Evolutionary conservation across 1,139 yeast genomes (phyloP), one percentile per base, ranked within the genome.

Genomic region (Pichia kudriavzevii): DNA sequence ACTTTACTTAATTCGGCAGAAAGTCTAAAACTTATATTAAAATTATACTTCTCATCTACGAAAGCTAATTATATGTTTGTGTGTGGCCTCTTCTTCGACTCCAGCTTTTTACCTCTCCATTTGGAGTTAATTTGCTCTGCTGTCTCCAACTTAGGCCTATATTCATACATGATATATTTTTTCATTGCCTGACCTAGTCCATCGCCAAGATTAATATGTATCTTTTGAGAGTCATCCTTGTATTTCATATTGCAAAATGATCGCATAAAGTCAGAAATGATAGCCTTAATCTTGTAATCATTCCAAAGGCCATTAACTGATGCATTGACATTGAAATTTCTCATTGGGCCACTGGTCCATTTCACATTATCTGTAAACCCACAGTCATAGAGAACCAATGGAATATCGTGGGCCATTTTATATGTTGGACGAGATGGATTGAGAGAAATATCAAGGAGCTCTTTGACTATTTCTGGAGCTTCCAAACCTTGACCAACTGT

Each of bases 361-460:
- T 76, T 78, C 64, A 87, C 67, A 3, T 64, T 66, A 1, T 33
- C 17, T 4, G 73, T 70, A 53, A 73, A 91, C n/a, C 71, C 75
- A 57, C 97, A 91, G 53, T 91, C 94, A 53, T 79, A 88, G 26
- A 93, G 61, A 4, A 91, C 79, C 46, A 93, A 64, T 1, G 98
- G 98, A n/a, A 81, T 63, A 47, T 91, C 97, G 49, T 81, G 73
- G 2, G 95, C 97, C 85, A 91, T 84, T 38, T 79, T 93, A 53
- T 80, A 93, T 10, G 69, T 61, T 0, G 99, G 99, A 44, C 80
- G 75, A 16, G 74, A 62, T 0, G 94, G 87, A 38, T 62, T 71
- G 34, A 60, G 63, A 4, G 64, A 66, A 2, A 74, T 63, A 50
- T 88, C 70, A 38, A 88, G 56, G 42, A 93, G 61, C 1, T 75